These are phyloP conservation scores for Thecaphora thlaspeos DNA, from an alignment of 1,284 basidiomycete genomes.

Conservation along the genomic window DNA sequence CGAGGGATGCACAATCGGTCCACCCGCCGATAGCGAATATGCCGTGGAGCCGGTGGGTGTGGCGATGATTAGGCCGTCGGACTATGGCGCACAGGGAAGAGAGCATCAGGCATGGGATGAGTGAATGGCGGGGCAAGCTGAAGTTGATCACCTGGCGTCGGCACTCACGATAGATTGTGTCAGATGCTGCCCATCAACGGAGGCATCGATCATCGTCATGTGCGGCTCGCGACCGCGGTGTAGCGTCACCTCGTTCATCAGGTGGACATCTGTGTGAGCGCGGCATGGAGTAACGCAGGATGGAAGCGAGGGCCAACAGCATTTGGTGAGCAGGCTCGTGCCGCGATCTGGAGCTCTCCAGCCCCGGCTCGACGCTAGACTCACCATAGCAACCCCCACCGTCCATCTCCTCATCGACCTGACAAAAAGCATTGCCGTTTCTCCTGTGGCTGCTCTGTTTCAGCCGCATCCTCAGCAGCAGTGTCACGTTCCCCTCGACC, in stretches of 20 bases:
- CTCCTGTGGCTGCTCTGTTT: slow-evolving; percentile 31
- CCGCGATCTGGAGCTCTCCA: too few relatives aligned
- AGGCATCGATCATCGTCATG: slow-evolving; percentile 89
- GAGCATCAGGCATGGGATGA: not conserved
- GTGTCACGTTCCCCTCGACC: slow-evolving; percentile 32
- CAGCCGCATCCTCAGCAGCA: slow-evolving; percentile 49
- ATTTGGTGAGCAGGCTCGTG: too few relatives aligned
- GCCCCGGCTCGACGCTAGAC: not conserved
- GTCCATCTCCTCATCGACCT: slow-evolving; percentile 15
- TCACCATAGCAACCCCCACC: slow-evolving; percentile 18
- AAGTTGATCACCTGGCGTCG: too few relatives aligned
- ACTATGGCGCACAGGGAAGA: slow-evolving; percentile 67
- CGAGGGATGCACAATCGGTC: slow-evolving; percentile 92
- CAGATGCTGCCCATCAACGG: slow-evolving; percentile 89
- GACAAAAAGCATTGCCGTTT: slow-evolving; percentile 31
- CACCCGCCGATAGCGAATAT: slow-evolving; percentile 91
- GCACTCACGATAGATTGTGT: slow-evolving; percentile 86
- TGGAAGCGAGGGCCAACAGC: too few relatives aligned
- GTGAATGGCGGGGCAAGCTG: not conserved
- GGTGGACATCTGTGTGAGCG: slow-evolving; percentile 87
- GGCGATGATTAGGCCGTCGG: slow-evolving; percentile 89
- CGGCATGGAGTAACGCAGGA: too few relatives aligned
- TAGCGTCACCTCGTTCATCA: slow-evolving; percentile 94
- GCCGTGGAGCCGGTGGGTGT: slow-evolving; percentile 97
- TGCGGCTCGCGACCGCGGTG: slow-evolving; percentile 89